Evolutionary conservation across 179 eudicot species (phyloP).

Genomic region (Beta lomatogona): DNA sequence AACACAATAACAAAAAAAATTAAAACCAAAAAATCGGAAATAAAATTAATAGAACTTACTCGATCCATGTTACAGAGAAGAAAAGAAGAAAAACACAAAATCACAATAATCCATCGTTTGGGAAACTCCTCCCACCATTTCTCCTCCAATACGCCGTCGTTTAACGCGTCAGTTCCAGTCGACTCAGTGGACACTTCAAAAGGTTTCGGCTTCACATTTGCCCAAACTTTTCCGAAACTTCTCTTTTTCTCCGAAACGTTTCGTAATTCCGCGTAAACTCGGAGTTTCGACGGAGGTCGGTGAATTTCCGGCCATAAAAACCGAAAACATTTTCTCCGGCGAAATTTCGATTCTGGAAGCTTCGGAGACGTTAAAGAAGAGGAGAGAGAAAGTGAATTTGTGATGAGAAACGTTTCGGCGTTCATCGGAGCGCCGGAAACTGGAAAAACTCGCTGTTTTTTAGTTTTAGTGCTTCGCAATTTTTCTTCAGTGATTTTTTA

Average conservation of each 20-base stretch:
- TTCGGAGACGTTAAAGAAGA: conserved; percentile 24
- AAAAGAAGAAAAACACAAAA: conserved; percentile 89
- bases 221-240: conserved; percentile 46
- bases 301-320: conserved; percentile 19
- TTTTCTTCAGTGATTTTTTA: not conserved
- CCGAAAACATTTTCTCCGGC: conserved; percentile 20
- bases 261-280: conserved; percentile 25
- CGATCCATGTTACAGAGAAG: conserved; percentile 98
- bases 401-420: conserved; percentile 47
- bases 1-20: too few relatives aligned
- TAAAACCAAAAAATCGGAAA: too few relatives aligned
- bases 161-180: conserved; percentile 22
- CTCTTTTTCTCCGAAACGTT: conserved; percentile 34
- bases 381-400: conserved; percentile 35
- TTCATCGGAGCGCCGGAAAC: conserved; percentile 42
- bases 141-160: conserved; percentile 32
- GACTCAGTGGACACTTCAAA: conserved; percentile 39
- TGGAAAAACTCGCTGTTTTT: not conserved
- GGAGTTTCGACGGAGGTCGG: conserved; percentile 18
- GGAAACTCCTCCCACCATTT: conserved; percentile 88
- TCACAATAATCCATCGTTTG: conserved; percentile 81
- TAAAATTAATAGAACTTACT: conserved; percentile 41
- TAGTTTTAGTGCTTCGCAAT: not conserved
- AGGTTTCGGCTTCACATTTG: conserved; percentile 60
- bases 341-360: conserved; percentile 23